Base-by-base conservation (phyloP, 176 grass and related monocot species). In the Puccinellia tenuiflora region DNA sequence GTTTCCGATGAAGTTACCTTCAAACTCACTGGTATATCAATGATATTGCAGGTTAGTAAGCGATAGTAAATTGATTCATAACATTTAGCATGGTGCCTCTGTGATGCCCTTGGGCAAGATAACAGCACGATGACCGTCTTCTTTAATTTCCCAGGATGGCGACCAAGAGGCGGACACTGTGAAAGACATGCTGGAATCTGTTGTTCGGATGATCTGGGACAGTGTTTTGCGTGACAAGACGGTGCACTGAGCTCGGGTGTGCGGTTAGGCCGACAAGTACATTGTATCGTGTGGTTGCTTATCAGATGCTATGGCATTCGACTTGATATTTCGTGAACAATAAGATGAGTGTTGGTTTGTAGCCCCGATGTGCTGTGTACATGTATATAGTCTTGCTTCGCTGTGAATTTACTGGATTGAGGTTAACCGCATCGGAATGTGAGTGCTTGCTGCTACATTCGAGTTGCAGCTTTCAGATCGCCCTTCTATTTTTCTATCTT, bases 1-100 rank as follows among this genome's bases (percentile, higher is more conserved):
- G 83, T 82, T 50, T 25, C 87, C n/a, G 62, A 87, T 73, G 94
- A 97, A 91, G 80, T 97, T 79, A 67, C 77, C 15, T 83, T 97
- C 14, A 88, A 87, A 72, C 40, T 94, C 65, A 43, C 5, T 16
- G 81, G 80, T 12, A 51, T 97, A 35, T 85, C 86, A 21, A 20
- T 60, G 3, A 83, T 16, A 43, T 77, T 97, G 61, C 83, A 71
- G 84, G 94, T 94, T 21, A 92, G 89, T 92, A 50, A 70, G 50
- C 25, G n/a, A n/a, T n/a, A 31, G 6, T 7, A 16, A 68, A 54
- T 82, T 16, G 77, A 38, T 45, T 75, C 14, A 1, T 67, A 55
- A 46, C 14, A 14, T 10, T 4, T 46, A 46, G 43, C 43, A 33
- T 37, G 54, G 30, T 83, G 38, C 35, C 35, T 76, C 81, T 29